phyloP scores from a whole-genome alignment of 495 filamentous ascomycete species.

The Podospora conica region DNA sequence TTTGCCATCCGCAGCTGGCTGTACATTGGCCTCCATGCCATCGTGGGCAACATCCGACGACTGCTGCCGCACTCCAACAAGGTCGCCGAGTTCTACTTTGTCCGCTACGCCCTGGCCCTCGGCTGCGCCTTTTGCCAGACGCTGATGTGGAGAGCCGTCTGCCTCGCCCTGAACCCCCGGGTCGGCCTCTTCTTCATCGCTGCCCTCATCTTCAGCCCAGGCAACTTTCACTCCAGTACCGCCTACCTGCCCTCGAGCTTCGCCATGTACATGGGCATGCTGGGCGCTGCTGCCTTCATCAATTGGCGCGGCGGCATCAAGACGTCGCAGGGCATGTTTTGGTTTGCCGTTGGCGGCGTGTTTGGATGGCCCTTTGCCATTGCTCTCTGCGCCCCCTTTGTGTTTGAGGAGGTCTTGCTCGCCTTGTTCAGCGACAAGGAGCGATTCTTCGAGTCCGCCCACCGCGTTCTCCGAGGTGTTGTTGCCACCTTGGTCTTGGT shows the following conservation, averaged over 20 bases:
- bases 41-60: constrained; percentile 58
- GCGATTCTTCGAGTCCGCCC: constrained; percentile 47
- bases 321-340: constrained; percentile 77
- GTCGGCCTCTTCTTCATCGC: constrained; percentile 80
- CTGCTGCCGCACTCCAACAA: constrained; percentile 54
- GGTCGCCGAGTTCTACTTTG: constrained; percentile 74
- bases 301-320: constrained; percentile 70
- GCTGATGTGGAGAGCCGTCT: constrained; percentile 68
- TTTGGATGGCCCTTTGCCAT: constrained; percentile 94
- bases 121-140: constrained; percentile 76
- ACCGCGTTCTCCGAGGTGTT: constrained; percentile 59
- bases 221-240: constrained; percentile 86
- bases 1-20: constrained; percentile 96
- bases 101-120: constrained; percentile 67
- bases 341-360: constrained; percentile 84
- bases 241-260: constrained; percentile 91
- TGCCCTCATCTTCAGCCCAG: constrained; percentile 68
- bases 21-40: constrained; percentile 80
- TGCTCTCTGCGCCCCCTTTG: constrained; percentile 73
- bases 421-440: constrained; percentile 52
- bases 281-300: constrained; percentile 84
- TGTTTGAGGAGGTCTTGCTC: constrained; percentile 68
- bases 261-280: constrained; percentile 89
- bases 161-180: constrained; percentile 63
- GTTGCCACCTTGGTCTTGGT: constrained; percentile 60